Percentiles rank a stretch among this genome's conserved stretches.
Conservation (phyloP, 106 monocot species). For the Posidonia australis region DNA sequence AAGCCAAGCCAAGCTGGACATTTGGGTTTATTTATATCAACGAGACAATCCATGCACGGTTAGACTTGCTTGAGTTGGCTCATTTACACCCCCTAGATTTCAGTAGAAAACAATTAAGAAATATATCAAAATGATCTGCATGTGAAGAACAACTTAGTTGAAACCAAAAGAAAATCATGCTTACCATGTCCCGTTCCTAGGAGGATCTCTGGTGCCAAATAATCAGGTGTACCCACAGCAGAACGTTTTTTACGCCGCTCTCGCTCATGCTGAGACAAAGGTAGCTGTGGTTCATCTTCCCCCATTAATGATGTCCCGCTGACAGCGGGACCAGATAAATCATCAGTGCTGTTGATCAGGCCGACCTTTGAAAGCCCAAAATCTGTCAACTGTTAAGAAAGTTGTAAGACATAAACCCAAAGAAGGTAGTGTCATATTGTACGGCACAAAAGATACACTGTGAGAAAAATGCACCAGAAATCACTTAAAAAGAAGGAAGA, state of each 20-base stretch:
- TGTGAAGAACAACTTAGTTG: not conserved
- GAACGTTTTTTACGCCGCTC: constrained; percentile 86
- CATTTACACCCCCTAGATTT: not conserved
- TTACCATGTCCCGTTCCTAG: constrained; percentile 95
- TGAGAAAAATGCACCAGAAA: too few relatives aligned
- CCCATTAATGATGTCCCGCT: constrained; percentile 74
- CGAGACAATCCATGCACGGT: too few relatives aligned
- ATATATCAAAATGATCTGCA: not conserved
- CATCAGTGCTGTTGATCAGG: constrained; percentile 96
- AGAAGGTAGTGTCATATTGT: too few relatives aligned
- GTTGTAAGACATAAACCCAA: not conserved
- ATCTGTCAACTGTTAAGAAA: constrained; percentile 74
- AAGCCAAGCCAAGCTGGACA: too few relatives aligned
- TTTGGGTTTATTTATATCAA: too few relatives aligned
- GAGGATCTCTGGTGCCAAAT: constrained; percentile 96
- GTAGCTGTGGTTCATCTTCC: constrained; percentile 86
- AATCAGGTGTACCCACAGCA: constrained; percentile 99
- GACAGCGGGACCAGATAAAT: constrained; percentile 90
- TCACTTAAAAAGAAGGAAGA: too few relatives aligned
- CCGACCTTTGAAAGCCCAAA: constrained; percentile 99
- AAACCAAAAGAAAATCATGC: constrained; percentile 10
- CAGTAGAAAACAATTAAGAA: not conserved
- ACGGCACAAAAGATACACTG: too few relatives aligned
- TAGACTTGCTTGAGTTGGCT: too few relatives aligned
- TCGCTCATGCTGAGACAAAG: constrained; percentile 61